phyloP scores from a whole-genome alignment of 2,329 filamentous ascomycete genomes.

The Bipolaris victoriae region DNA sequence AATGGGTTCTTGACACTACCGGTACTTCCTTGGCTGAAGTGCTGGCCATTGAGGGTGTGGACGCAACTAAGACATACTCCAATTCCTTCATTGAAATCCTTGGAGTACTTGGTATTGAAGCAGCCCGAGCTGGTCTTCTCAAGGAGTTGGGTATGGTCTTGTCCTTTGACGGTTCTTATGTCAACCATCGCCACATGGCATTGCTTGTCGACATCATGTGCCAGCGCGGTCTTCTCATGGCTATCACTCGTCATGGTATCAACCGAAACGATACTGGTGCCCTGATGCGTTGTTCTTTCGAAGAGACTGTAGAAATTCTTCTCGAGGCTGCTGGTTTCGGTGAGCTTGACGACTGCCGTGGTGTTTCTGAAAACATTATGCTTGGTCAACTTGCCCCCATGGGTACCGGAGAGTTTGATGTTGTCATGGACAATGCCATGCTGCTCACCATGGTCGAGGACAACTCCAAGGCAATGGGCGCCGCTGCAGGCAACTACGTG shows the following conservation, averaged over 20 bases:
- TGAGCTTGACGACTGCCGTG: constrained; percentile 95
- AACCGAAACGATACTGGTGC: constrained; percentile 98
- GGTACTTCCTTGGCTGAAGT: constrained; percentile 87
- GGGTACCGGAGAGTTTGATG: constrained; percentile 94
- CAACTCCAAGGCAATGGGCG: constrained; percentile 72
- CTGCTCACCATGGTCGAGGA: constrained; percentile 93
- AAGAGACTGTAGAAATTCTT: constrained; percentile 98
- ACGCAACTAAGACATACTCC: constrained; percentile 83
- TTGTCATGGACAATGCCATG: constrained; percentile 93
- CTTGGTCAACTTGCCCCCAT: constrained; percentile 95
- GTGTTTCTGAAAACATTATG: constrained; percentile 99
- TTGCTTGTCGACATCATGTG: constrained; percentile 98
- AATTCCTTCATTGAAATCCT: constrained; percentile 97
- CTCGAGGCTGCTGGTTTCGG: constrained; percentile 93
- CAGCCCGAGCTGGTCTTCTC: constrained; percentile 83
- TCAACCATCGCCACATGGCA: constrained; percentile 97
- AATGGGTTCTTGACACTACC: constrained; percentile 96
- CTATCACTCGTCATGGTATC: constrained; percentile 97
- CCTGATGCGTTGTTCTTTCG: constrained; percentile 98
- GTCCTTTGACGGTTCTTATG: constrained; percentile 98
- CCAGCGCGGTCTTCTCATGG: constrained; percentile 89
- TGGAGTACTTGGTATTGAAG: constrained; percentile 95
- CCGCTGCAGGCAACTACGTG: constrained; percentile 71
- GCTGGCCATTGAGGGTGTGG: constrained; percentile 84
- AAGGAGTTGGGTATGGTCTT: constrained; percentile 90